These are phyloP conservation scores for Tricladium varicosporioides DNA, from an alignment of 2,329 filamentous ascomycete genomes.

Conservation along the genomic window DNA sequence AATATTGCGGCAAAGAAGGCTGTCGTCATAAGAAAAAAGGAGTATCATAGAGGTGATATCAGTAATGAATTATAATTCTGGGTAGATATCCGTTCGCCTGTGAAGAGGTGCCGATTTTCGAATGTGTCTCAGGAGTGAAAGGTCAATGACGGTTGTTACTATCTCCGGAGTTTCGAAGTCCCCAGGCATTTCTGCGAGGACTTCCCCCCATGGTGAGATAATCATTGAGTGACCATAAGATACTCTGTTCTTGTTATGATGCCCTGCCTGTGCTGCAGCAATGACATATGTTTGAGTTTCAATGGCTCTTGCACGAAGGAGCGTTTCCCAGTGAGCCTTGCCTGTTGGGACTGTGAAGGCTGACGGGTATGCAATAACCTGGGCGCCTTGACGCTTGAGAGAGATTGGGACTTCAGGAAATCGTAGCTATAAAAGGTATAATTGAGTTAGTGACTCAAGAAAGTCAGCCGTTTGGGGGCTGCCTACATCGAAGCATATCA, in stretches of 20 bases:
- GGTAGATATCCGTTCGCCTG: neutral
- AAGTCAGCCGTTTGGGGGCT: neutral
- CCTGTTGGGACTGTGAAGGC: constrained; percentile 90
- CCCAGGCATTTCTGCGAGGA: constrained; percentile 64
- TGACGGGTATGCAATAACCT: constrained; percentile 82
- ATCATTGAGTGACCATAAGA: constrained; percentile 88
- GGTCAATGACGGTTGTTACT: constrained; percentile 51
- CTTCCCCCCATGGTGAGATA: constrained; percentile 80
- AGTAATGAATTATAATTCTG: neutral
- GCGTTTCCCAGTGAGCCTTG: constrained; percentile 77
- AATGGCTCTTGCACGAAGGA: constrained; percentile 78
- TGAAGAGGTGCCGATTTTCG: neutral
- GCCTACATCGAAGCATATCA: constrained; percentile 82
- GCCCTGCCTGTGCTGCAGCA: constrained; percentile 78
- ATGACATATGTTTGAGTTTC: constrained; percentile 87
- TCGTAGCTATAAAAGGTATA: constrained; percentile 50
- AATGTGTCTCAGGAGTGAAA: constrained; percentile 25
- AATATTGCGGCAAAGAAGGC: too few relatives aligned
- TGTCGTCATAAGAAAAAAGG: neutral
- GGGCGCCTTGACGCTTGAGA: constrained; percentile 63
- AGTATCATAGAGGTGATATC: neutral
- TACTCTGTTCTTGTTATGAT: constrained; percentile 69
- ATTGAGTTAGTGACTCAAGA: neutral
- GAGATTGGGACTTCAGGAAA: constrained; percentile 74
- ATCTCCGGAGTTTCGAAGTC: constrained; percentile 43